Percentiles rank a stretch among this genome's conserved stretches.
Conservation (phyloP, 2,329 filamentous ascomycete genomes). For the Meredithiella fracta region DNA sequence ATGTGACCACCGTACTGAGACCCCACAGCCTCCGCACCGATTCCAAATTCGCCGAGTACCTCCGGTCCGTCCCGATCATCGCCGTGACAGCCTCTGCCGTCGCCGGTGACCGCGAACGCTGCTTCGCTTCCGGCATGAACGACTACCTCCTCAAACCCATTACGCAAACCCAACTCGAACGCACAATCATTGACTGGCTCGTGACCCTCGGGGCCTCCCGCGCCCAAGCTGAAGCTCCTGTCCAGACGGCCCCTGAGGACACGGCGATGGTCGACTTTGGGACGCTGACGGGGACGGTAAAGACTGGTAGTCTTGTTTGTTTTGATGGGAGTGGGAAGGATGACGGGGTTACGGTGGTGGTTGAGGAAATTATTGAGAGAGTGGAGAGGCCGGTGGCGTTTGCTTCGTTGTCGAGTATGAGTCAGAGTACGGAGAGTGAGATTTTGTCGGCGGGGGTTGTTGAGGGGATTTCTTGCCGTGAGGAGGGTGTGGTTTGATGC, state of each 20-base stretch:
- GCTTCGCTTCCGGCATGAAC: constrained; percentile 58
- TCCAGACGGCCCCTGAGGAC: background rate
- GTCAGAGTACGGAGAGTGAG: constrained; percentile 4
- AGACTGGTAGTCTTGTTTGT: too few species aligned
- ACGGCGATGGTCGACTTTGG: background rate
- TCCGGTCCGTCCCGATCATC: constrained; percentile 52
- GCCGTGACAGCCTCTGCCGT: constrained; percentile 73
- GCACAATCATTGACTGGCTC: constrained; percentile 8
- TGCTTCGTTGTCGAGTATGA: constrained; percentile 5
- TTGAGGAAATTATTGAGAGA: background rate
- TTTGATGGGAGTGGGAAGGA: too few species aligned
- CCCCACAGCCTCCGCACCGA: constrained; percentile 35
- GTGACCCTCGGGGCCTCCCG: background rate
- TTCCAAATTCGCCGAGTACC: constrained; percentile 21
- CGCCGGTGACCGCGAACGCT: constrained; percentile 61
- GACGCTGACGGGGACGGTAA: background rate
- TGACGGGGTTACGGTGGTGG: background rate
- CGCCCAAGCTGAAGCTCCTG: too few species aligned
- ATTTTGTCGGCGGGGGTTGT: background rate
- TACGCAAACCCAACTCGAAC: constrained; percentile 25
- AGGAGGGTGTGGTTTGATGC: background rate
- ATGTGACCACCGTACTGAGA: too few species aligned
- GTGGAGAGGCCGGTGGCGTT: background rate
- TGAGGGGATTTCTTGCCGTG: background rate
- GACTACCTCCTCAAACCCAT: constrained; percentile 62